Evolutionary conservation across 2,329 filamentous ascomycete species (phyloP).

Genomic region (Stachybotrys elegans): DNA sequence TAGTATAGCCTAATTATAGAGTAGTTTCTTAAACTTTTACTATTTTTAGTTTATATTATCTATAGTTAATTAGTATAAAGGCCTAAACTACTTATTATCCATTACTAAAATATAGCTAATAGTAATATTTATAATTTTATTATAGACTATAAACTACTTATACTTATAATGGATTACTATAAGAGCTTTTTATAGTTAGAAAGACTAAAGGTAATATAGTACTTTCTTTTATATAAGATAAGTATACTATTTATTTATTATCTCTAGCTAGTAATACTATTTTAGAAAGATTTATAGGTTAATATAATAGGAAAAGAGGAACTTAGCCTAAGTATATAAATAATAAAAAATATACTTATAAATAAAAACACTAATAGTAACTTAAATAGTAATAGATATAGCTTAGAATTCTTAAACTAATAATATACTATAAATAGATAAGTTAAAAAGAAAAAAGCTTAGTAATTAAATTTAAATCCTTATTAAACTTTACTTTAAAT

Average conservation of each 20-base stretch:
- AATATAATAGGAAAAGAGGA: neutral
- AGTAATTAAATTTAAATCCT: neutral
- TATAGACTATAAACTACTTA: constrained; percentile 1
- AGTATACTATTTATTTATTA: constrained; percentile 2
- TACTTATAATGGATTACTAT: constrained; percentile 3
- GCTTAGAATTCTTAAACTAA: neutral
- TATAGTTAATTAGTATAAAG: neutral
- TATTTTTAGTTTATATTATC: neutral
- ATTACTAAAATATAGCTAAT: constrained; percentile 4
- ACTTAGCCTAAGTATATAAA: neutral
- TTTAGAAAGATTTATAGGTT: constrained; percentile 1
- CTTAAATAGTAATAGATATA: neutral
- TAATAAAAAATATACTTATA: neutral
- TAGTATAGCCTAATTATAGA: neutral
- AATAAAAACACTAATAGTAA: neutral
- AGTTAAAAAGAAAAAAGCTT: neutral
- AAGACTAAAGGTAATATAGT: neutral
- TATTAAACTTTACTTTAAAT: constrained; percentile 1
- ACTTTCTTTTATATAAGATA: neutral
- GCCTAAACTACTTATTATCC: neutral
- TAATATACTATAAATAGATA: constrained; percentile 1
- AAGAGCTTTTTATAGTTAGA: constrained; percentile 1
- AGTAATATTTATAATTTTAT: constrained; percentile 2
- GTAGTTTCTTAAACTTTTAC: neutral
- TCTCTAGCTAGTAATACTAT: constrained; percentile 3